These are phyloP conservation scores for Orbilia quercus DNA, from an alignment of 2,329 filamentous ascomycete genomes.

Conservation along the genomic window DNA sequence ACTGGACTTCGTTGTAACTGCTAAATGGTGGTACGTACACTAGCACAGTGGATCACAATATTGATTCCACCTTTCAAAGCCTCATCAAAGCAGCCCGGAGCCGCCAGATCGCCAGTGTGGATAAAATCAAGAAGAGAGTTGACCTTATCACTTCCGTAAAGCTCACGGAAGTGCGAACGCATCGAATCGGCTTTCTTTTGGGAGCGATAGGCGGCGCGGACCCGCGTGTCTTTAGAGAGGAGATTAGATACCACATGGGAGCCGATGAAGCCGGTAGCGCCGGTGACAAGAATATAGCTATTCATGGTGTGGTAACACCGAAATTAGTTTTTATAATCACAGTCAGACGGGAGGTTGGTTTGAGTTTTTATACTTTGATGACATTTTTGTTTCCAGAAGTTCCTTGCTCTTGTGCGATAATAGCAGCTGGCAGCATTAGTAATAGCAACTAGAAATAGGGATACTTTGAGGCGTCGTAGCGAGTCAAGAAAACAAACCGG, in stretches of 20 bases:
- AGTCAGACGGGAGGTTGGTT: too few relatives aligned
- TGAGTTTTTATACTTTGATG: conserved; percentile 23
- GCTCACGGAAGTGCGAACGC: conserved; percentile 12
- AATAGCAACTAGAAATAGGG: too few relatives aligned
- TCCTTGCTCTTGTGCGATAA: too few relatives aligned
- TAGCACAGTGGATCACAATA: conserved; percentile 36
- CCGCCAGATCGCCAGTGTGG: conserved; percentile 24
- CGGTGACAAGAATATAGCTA: conserved; percentile 40
- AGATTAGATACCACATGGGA: conserved; percentile 30
- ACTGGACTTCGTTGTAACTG: neutral
- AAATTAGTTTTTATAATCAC: neutral
- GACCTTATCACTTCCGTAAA: conserved; percentile 22
- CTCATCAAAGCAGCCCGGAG: conserved; percentile 35
- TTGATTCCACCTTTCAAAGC: conserved; percentile 35
- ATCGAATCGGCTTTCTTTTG: conserved; percentile 29
- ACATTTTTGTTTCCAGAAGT: conserved; percentile 10
- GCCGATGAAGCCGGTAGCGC: conserved; percentile 44
- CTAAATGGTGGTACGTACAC: conserved; percentile 20
- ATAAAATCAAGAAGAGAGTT: conserved; percentile 25
- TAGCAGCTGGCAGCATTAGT: too few relatives aligned
- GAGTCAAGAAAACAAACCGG: too few relatives aligned
- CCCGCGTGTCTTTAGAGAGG: conserved; percentile 21
- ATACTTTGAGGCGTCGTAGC: too few relatives aligned
- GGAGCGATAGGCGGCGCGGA: conserved; percentile 34
- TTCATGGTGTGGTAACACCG: too few relatives aligned